phyloP scores from a whole-genome alignment of 2,329 filamentous ascomycete species.

The Aureobasidium subglaciale region DNA sequence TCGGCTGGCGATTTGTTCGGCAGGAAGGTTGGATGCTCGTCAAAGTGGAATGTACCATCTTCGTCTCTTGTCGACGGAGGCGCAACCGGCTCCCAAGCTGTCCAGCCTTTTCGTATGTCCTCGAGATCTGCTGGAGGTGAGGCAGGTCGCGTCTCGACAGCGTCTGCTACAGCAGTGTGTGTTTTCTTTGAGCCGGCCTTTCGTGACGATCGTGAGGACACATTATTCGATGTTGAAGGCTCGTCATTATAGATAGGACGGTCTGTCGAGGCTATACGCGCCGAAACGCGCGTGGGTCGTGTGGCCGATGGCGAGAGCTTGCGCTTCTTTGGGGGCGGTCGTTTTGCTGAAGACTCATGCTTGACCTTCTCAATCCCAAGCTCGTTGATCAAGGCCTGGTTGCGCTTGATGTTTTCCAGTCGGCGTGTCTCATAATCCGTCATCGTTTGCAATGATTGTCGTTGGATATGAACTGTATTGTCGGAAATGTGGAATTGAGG shows the following conservation, averaged over 20 bases:
- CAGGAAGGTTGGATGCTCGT: conserved; percentile 36
- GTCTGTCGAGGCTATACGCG: conserved; percentile 38
- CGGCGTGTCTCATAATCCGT: conserved; percentile 40
- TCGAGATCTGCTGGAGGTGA: conserved; percentile 24
- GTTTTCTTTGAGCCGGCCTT: conserved; percentile 2
- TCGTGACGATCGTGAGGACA: neutral
- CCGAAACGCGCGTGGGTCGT: conserved; percentile 32
- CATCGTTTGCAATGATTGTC: conserved; percentile 1
- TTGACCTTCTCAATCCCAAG: conserved; percentile 37
- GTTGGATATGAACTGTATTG: neutral
- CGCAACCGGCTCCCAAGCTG: conserved; percentile 37
- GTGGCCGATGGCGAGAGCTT: conserved; percentile 25
- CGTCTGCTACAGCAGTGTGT: neutral
- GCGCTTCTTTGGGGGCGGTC: conserved; percentile 33
- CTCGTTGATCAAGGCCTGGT: conserved; percentile 41
- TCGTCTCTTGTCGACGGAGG: conserved; percentile 36
- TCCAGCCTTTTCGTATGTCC: conserved; percentile 35
- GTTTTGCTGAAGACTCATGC: conserved; percentile 17
- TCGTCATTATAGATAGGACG: conserved; percentile 36
- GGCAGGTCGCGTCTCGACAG: neutral
- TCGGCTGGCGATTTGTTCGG: conserved; percentile 49
- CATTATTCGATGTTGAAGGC: conserved; percentile 1
- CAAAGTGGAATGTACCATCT: conserved; percentile 41
- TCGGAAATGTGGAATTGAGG: neutral
- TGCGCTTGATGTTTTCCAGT: conserved; percentile 43